phyloP scores from a whole-genome alignment of 2,329 filamentous ascomycete species.

The Ilyonectria mors-panacis region DNA sequence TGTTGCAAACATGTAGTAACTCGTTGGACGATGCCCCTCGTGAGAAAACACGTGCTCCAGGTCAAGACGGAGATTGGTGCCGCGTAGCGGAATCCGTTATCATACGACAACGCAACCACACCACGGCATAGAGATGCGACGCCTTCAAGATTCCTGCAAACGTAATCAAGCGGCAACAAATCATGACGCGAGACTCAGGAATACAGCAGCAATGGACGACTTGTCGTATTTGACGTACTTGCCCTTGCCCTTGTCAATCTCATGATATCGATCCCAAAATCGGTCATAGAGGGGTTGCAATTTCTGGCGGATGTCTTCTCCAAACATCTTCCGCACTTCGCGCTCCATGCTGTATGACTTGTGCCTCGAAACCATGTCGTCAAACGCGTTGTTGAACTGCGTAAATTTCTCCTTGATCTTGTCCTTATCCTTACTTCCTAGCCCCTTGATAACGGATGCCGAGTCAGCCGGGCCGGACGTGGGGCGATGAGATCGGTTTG shows the following conservation, averaged over 20 bases:
- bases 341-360: conserved; percentile 90
- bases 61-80: neutral
- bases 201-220: conserved; percentile 78
- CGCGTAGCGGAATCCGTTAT: neutral
- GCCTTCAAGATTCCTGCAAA: neutral
- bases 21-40: neutral
- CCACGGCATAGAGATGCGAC: neutral
- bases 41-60: neutral
- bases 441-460: conserved; percentile 83
- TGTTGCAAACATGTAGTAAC: neutral
- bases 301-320: conserved; percentile 88
- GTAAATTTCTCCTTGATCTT: conserved; percentile 97
- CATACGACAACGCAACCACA: neutral
- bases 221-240: conserved; percentile 99
- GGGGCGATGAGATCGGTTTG: conserved; percentile 81
- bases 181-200: conserved; percentile 63
- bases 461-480: conserved; percentile 85
- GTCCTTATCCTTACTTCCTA: conserved; percentile 94
- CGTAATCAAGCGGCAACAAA: neutral
- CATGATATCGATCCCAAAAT: conserved; percentile 98
- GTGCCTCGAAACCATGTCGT: conserved; percentile 88
- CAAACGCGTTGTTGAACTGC: conserved; percentile 90
- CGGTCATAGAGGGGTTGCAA: conserved; percentile 94
- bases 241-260: conserved; percentile 96
- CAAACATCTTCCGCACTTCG: conserved; percentile 86